Evolutionary conservation across 176 grass and related monocot species (phyloP), one percentile per base, ranked within the genome.

Genomic region (Oropetium thomaeum): DNA sequence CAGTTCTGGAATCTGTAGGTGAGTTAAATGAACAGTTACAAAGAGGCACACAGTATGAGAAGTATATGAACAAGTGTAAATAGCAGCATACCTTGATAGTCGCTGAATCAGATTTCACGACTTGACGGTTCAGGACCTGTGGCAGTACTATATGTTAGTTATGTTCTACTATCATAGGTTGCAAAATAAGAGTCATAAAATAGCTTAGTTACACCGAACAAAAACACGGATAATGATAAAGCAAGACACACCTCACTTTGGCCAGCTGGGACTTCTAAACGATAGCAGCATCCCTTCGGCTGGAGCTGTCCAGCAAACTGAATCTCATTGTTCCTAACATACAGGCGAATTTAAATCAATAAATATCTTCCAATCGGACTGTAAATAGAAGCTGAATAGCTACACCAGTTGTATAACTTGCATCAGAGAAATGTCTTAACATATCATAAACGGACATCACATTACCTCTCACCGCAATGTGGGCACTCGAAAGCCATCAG

Each of bases 91-190:
- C 94, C 86, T 89, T 98, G 42, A 98, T 92, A 89, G 86, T 92
- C 78, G 95, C 95, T 75, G 88, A 98, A 80, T 98, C 95, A 78
- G 95, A 98, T 81, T 98, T 94, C 53, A 98, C 88, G 10, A 98
- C 91, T 79, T 98, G 95, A 10, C 95, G 86, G 79, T 97, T 92
- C 75, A 98, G 74, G 26, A 94, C 41, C 95, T 98, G 88, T 64
- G 79, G 20, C 40, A 79, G 44, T 35, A 76, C 73, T 65, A 39
- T 5, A 65, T 68, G 63, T 75, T 78, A 84, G 62, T 69, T 20
- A 73, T 7, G 32, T 0, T 15, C 65, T 40, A 55, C 5, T 3
- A 20, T 15, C 22, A 79, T 43, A 65, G 45, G 0, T 47, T 45
- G 38, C 25, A 74, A n/a, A 16, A 79, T 19, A 52, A 2, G 27